Evolutionary conservation across 176 grass and related monocot species (phyloP).

Genomic region (Lolium rigidum): DNA sequence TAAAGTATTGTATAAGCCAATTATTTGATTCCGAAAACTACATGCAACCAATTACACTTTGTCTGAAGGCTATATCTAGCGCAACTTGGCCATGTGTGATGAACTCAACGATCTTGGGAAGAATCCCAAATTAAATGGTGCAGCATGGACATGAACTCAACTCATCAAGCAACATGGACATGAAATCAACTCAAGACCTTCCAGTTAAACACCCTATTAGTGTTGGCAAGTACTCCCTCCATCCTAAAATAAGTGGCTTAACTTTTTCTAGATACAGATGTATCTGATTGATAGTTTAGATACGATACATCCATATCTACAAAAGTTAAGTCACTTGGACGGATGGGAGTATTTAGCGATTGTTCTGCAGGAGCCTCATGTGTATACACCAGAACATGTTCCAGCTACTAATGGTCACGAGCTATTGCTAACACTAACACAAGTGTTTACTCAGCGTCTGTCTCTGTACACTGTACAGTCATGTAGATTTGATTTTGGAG

Average conservation of each 20-base stretch:
- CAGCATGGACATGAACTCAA: too few relatives aligned
- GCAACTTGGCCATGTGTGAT: slow-evolving; percentile 20
- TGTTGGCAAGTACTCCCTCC: neutral
- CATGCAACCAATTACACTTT: slow-evolving; percentile 3
- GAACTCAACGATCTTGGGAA: neutral
- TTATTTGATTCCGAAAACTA: neutral
- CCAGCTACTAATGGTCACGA: neutral
- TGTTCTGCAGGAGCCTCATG: neutral
- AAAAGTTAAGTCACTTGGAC: too few relatives aligned
- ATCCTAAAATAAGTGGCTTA: too few relatives aligned
- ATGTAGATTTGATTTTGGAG: neutral
- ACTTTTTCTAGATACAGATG: too few relatives aligned
- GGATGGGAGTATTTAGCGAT: neutral
- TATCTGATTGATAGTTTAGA: too few relatives aligned
- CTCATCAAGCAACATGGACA: neutral
- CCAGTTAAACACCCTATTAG: neutral
- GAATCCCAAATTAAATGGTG: too few relatives aligned
- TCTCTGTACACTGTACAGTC: neutral
- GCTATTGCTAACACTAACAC: neutral
- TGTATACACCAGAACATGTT: neutral
- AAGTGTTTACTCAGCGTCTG: neutral
- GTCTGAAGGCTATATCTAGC: neutral
- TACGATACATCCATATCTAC: too few relatives aligned
- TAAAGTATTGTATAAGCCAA: neutral
- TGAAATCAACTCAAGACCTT: neutral